Evolutionary conservation across 371 early-diverging fungal species (phyloP).

Genomic region (Mucor racemosus): DNA sequence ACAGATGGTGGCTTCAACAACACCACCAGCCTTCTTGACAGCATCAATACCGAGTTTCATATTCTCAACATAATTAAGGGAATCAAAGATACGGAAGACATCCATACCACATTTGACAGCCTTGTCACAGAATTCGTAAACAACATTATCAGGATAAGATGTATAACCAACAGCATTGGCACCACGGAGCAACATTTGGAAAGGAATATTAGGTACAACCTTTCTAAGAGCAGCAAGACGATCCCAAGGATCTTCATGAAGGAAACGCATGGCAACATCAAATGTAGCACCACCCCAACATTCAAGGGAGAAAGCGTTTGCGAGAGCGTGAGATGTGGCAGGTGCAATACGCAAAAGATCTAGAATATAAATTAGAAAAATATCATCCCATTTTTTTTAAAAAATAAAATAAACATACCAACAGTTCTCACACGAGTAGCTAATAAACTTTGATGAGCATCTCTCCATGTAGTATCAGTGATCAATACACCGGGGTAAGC

Average conservation of each 20-base stretch:
- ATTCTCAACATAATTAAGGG: slow-evolving; percentile 93
- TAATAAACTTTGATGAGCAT: slow-evolving; percentile 92
- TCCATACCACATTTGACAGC: slow-evolving; percentile 90
- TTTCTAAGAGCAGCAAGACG: slow-evolving; percentile 78
- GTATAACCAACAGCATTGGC: slow-evolving; percentile 97
- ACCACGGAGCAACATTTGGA: slow-evolving; percentile 96
- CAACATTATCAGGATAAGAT: slow-evolving; percentile 94
- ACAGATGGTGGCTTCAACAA: slow-evolving; percentile 89
- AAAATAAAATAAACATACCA: slow-evolving; percentile 36
- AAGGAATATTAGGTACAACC: slow-evolving; percentile 92
- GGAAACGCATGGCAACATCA: slow-evolving; percentile 93
- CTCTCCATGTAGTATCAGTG: slow-evolving; percentile 95
- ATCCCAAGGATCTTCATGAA: slow-evolving; percentile 95
- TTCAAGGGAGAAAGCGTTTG: slow-evolving; percentile 88
- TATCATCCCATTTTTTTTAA: slow-evolving; percentile 5
- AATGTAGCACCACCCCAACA: slow-evolving; percentile 96
- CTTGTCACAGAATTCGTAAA: slow-evolving; percentile 92
- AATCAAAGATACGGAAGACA: slow-evolving; percentile 95
- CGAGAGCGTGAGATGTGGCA: slow-evolving; percentile 82
- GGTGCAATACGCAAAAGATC: slow-evolving; percentile 80
- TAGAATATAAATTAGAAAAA: slow-evolving; percentile 11
- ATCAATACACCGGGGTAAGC: slow-evolving; percentile 83
- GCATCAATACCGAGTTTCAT: slow-evolving; percentile 92
- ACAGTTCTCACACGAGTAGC: slow-evolving; percentile 93
- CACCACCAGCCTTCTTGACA: slow-evolving; percentile 91